Evolutionary conservation across 2,329 filamentous ascomycete genomes (phyloP).

Genomic region (Zymoseptoria brevis): DNA sequence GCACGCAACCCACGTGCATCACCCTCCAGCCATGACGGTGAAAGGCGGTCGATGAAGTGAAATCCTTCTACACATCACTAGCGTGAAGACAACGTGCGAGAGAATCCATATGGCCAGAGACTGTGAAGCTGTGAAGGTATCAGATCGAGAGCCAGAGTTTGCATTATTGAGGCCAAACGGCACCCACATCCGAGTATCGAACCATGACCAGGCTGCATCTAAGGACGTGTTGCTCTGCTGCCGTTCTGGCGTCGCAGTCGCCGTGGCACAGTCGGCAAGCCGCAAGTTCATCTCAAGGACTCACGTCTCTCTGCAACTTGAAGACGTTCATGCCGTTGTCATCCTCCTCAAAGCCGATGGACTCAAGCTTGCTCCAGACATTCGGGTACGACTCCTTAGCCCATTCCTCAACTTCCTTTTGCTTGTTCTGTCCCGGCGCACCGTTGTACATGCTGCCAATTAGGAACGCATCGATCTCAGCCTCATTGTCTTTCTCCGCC

Average conservation of each 20-base stretch:
- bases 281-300: background rate
- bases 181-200: too few species aligned
- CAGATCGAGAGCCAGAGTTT: background rate
- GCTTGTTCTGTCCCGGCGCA: slow-evolving; percentile 51
- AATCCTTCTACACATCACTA: background rate
- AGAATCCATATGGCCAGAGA: background rate
- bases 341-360: slow-evolving; percentile 34
- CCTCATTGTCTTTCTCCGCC: slow-evolving; percentile 59
- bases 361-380: slow-evolving; percentile 59
- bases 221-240: background rate
- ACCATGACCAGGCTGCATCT: background rate
- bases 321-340: slow-evolving; percentile 13
- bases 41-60: background rate
- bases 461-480: slow-evolving; percentile 61
- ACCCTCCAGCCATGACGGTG: background rate
- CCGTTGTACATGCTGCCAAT: slow-evolving; percentile 74
- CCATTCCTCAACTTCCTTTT: slow-evolving; percentile 67
- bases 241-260: too few species aligned
- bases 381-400: slow-evolving; percentile 59
- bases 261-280: background rate
- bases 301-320: slow-evolving; percentile 19
- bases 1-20: background rate
- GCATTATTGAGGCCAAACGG: background rate
- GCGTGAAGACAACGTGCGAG: background rate
- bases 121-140: background rate